Evolutionary conservation across 2,329 filamentous ascomycete species (phyloP), one percentile per base, ranked within the genome.

Genomic region (Fusarium sp.): DNA sequence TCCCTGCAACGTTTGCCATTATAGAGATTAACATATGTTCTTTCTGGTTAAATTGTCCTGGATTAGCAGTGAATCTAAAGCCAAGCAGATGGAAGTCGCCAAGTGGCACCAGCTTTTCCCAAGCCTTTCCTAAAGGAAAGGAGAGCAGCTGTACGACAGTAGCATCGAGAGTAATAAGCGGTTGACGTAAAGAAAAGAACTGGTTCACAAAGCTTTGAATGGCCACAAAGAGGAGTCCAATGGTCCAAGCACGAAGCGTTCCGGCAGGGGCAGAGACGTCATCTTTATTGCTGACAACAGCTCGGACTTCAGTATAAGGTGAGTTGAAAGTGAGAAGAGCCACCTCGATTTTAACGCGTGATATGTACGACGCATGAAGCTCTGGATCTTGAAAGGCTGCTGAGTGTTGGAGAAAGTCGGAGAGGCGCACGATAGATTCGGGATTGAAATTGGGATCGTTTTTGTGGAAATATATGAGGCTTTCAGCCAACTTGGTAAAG

Each of bases 1-100:
- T 52, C 9, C 58, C 34, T 1, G 61, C 45, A 5, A 68, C 65
- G 26, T 62, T 70, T 0, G 68, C 61, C 80, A 86, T 86, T 69
- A 87, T 85, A 18, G 84, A 84, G 53, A 87, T 84, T 28, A 88
- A 76, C 80, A 86, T 86, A 72, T 89, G 86, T 74, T 89, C 87
- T 74, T 88, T 89, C 69, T 83, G 83, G 60, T 83, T 85, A 75
- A 88, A 88, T 1, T 81, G 81, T 0, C 85, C 85, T 0, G 86
- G 85, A 69, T 87, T 88, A 14, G 87, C 78, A 9, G 78, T 81
- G 71, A 83, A 80, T 9, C 79, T 77, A 5, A 75, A 66, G 1
- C 83, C 83, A 57, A 77, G 77, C 13, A 85, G 56, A 2, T 78
- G 81, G 61, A 86, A 58, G 10, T 81, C 80, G 77, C 80, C 83